A percentile compares a stretch with the other conserved stretches of the same genome.
These are phyloP conservation scores for Massariosphaeria phaeospora DNA, from an alignment of 495 filamentous ascomycete species.

Conservation along the genomic window DNA sequence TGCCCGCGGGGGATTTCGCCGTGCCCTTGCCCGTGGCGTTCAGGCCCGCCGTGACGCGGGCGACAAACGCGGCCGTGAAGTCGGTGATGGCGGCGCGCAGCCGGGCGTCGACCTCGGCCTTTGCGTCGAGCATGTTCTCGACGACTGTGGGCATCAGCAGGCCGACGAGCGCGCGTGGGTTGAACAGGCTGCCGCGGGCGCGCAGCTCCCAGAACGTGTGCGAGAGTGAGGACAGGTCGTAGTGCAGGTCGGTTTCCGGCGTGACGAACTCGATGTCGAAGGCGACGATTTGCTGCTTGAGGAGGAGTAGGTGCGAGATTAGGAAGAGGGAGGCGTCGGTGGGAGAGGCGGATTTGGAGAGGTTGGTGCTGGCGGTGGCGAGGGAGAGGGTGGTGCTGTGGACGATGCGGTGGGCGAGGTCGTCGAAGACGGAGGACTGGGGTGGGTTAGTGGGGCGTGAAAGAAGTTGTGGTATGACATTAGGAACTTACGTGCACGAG, in stretches of 20 bases:
- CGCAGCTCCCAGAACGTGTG: constrained; percentile 73
- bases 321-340: constrained; percentile 77
- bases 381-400: constrained; percentile 69
- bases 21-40: constrained; percentile 39
- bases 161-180: constrained; percentile 53
- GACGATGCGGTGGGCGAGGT: constrained; percentile 71
- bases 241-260: constrained; percentile 56
- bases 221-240: constrained; percentile 76
- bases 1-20: constrained; percentile 40
- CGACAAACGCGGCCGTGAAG: constrained; percentile 60
- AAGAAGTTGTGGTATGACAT: background rate
- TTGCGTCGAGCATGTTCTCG: constrained; percentile 50
- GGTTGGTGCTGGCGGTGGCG: constrained; percentile 46
- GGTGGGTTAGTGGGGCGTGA: constrained; percentile 6
- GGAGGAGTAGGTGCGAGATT: constrained; percentile 82
- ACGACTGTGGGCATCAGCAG: constrained; percentile 40
- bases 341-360: constrained; percentile 44
- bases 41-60: constrained; percentile 52
- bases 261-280: constrained; percentile 85
- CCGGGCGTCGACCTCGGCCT: constrained; percentile 69
- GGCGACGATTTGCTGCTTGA: constrained; percentile 86
- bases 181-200: constrained; percentile 64
- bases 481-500: constrained; percentile 63
- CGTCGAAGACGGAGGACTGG: constrained; percentile 68
- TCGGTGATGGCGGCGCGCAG: constrained; percentile 73